Evolutionary conservation across 2,329 filamentous ascomycete species (phyloP).

Genomic region (Penicillium sclerotiorum): DNA sequence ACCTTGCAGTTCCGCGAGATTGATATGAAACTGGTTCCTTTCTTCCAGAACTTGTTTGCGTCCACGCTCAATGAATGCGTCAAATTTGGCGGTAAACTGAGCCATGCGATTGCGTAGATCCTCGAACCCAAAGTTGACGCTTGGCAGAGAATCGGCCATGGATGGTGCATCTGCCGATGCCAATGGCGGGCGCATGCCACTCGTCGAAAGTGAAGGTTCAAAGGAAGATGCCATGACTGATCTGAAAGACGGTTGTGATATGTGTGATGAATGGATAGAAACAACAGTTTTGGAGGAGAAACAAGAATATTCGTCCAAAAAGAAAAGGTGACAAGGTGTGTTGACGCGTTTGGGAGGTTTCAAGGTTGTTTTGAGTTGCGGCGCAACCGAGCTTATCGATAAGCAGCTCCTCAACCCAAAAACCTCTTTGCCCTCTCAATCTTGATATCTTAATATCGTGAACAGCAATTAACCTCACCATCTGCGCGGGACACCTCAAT

Average conservation of each 20-base stretch:
- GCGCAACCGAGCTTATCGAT: slow-evolving; percentile 34
- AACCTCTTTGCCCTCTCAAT: slow-evolving; percentile 1
- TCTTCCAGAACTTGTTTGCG: slow-evolving; percentile 89
- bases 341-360: background rate
- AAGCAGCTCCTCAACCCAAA: slow-evolving; percentile 25
- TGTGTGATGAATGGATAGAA: background rate
- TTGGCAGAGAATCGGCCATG: slow-evolving; percentile 73
- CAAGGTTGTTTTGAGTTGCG: slow-evolving; percentile 30
- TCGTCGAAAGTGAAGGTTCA: slow-evolving; percentile 60
- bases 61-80: slow-evolving; percentile 90
- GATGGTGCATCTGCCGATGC: slow-evolving; percentile 57
- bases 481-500: background rate
- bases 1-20: slow-evolving; percentile 88
- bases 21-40: slow-evolving; percentile 90
- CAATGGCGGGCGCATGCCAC: slow-evolving; percentile 55
- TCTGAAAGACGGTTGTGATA: too few relatives aligned
- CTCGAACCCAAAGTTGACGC: slow-evolving; percentile 93
- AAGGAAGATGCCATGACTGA: slow-evolving; percentile 56
- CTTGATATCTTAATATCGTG: background rate
- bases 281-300: too few relatives aligned
- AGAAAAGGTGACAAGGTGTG: background rate
- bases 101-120: slow-evolving; percentile 93
- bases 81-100: slow-evolving; percentile 86
- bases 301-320: background rate
- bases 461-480: too few relatives aligned